Conservation (phyloP, 2,329 filamentous ascomycete species). For the Ceratocystis cubensis region DNA sequence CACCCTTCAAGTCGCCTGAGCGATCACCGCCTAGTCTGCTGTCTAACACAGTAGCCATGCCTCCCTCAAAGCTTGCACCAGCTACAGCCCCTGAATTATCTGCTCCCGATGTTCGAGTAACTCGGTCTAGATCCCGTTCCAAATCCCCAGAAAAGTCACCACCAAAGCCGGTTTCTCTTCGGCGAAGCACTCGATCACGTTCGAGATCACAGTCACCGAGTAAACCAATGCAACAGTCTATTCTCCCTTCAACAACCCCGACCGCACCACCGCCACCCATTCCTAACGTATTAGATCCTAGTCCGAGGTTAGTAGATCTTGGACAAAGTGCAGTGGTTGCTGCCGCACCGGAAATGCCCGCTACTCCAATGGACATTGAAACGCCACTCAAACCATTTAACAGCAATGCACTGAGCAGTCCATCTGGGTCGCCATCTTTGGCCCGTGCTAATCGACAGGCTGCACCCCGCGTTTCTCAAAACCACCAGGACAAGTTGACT, state of each 20-base stretch:
- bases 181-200: not conserved
- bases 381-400: constrained; percentile 14
- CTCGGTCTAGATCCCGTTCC: constrained; percentile 16
- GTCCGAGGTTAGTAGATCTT: constrained; percentile 6
- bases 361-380: constrained; percentile 19
- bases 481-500: not conserved
- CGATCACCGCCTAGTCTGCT: constrained; percentile 11
- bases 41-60: not conserved
- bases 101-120: constrained; percentile 2
- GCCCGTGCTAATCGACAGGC: constrained; percentile 18
- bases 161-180: not conserved
- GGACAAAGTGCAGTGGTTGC: not conserved
- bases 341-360: not conserved
- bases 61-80: not conserved
- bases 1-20: constrained; percentile 16
- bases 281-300: constrained; percentile 10
- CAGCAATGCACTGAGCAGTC: constrained; percentile 13
- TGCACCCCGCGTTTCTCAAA: not conserved
- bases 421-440: constrained; percentile 19
- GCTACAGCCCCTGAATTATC: not conserved
- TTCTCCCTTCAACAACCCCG: constrained; percentile 13
- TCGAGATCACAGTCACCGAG: constrained; percentile 15
- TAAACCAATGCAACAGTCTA: constrained; percentile 4
- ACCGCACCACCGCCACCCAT: not conserved
- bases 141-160: constrained; percentile 17